These are phyloP conservation scores for Aspergillus alliaceus DNA, from an alignment of 2,329 filamentous ascomycete genomes.

Conservation along the genomic window DNA sequence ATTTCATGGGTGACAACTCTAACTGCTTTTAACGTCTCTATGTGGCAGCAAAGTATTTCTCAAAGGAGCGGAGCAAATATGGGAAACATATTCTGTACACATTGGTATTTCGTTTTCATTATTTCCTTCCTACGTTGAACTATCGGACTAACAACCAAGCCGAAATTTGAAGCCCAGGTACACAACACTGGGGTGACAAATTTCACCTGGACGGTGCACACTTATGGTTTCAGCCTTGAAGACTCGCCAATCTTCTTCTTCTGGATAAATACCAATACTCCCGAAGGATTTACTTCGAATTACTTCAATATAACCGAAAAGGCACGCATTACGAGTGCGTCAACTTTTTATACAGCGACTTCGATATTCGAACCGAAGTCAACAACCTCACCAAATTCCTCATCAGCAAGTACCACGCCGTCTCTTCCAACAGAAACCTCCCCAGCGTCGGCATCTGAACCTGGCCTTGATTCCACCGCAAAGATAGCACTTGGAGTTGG, in stretches of 20 bases:
- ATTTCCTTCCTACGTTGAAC: too few species aligned
- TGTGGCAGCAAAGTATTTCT: constrained; percentile 17
- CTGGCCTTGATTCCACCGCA: constrained; percentile 1
- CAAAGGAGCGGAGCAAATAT: constrained; percentile 7
- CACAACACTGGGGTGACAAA: constrained; percentile 6
- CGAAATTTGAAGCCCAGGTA: constrained; percentile 7
- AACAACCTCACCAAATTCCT: neutral
- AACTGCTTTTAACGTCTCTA: constrained; percentile 13
- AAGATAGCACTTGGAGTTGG: constrained; percentile 16
- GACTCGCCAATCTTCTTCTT: constrained; percentile 20
- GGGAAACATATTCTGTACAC: constrained; percentile 14
- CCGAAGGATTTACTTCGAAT: constrained; percentile 10
- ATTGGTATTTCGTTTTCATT: too few species aligned
- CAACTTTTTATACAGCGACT: neutral
- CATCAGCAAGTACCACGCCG: neutral
- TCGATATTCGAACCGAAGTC: neutral
- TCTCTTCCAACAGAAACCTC: neutral
- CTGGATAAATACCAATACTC: constrained; percentile 15
- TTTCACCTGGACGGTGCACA: constrained; percentile 20
- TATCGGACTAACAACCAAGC: constrained; percentile 1
- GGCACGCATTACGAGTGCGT: neutral
- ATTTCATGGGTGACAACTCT: constrained; percentile 8
- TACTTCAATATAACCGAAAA: constrained; percentile 19
- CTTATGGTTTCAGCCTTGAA: constrained; percentile 13
- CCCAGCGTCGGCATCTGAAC: neutral